Conservation (phyloP, 2,329 filamentous ascomycete species). For the Aquanectria penicillioides region DNA sequence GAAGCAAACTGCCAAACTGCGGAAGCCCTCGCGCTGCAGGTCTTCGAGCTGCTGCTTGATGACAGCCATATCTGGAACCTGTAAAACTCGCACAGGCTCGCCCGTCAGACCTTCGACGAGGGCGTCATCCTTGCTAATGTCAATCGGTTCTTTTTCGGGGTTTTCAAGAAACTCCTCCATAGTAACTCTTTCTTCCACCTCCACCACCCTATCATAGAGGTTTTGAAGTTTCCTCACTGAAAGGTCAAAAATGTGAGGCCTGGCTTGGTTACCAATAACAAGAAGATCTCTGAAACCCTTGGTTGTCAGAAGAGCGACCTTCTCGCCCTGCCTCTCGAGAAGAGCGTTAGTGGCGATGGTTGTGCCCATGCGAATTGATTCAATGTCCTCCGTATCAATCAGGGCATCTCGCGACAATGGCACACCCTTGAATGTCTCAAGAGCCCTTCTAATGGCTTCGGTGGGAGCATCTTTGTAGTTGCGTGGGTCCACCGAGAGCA, state of each 20-base stretch:
- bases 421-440: conserved; percentile 65
- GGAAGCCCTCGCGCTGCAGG: no score
- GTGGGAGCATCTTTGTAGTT: conserved; percentile 78
- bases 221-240: conserved; percentile 88
- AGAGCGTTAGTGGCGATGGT: conserved; percentile 80
- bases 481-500: conserved; percentile 75
- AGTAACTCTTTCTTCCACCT: conserved; percentile 87
- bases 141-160: no score
- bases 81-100: no score
- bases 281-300: conserved; percentile 79
- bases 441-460: conserved; percentile 74
- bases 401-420: conserved; percentile 56
- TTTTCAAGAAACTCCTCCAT: no score
- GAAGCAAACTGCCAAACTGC: no score
- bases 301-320: conserved; percentile 74
- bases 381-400: conserved; percentile 49
- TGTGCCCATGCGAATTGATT: conserved; percentile 80
- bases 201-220: conserved; percentile 83
- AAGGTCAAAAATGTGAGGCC: conserved; percentile 89
- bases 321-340: conserved; percentile 76
- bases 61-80: no score
- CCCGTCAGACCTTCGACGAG: no score
- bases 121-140: no score
- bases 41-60: no score
- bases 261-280: conserved; percentile 88